These are phyloP conservation scores for Trapa bicornis DNA, from an alignment of 345 rosid species.

Conservation along the genomic window DNA sequence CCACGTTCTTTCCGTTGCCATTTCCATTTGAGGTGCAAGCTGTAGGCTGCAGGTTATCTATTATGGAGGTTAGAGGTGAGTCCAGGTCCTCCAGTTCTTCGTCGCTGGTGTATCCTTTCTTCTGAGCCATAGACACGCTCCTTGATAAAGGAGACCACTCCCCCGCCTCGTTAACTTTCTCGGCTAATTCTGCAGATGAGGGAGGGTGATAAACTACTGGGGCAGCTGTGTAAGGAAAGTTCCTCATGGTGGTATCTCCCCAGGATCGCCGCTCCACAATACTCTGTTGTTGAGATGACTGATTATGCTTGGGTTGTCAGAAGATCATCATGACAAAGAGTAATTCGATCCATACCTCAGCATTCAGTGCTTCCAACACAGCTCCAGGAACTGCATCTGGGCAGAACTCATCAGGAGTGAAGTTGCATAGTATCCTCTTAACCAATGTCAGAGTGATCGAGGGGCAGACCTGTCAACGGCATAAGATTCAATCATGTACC, in stretches of 20 bases:
- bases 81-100: constrained; percentile 83
- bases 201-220: constrained; percentile 51
- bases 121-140: constrained; percentile 47
- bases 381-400: constrained; percentile 87
- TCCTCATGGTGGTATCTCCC: constrained; percentile 27
- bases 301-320: no score
- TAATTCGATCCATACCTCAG: constrained; percentile 42
- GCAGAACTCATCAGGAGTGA: constrained; percentile 93
- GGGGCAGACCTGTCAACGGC: constrained; percentile 57
- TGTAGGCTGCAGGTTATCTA: constrained; percentile 36
- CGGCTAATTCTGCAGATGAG: constrained; percentile 39
- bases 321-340: background rate
- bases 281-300: constrained; percentile 22
- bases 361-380: constrained; percentile 75
- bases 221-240: constrained; percentile 69
- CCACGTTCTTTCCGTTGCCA: constrained; percentile 18
- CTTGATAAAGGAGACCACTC: constrained; percentile 30
- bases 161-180: constrained; percentile 51
- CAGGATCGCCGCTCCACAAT: constrained; percentile 44
- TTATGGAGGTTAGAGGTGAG: constrained; percentile 53
- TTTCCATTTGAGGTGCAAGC: constrained; percentile 14
- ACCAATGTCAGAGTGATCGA: constrained; percentile 56
- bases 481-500: background rate
- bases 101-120: constrained; percentile 89
- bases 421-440: constrained; percentile 86